Conservation (phyloP, 176 grass and related monocot genomes). For the Dendrocalamus sinicus region DNA sequence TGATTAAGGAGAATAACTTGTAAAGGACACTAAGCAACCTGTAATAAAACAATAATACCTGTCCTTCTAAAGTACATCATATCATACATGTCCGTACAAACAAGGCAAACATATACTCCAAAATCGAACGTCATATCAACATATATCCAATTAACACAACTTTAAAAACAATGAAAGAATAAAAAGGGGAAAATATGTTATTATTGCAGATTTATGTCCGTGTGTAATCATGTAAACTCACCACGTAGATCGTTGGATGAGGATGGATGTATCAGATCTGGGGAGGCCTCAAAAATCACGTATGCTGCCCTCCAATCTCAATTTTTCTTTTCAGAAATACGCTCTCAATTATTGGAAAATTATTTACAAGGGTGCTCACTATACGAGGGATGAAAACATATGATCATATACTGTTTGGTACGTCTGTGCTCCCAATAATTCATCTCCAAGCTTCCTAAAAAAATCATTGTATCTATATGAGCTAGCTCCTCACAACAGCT, state of each 20-base stretch:
- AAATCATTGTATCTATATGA: background rate
- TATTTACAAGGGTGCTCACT: background rate
- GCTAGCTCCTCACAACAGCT: conserved; percentile 21
- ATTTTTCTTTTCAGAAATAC: background rate
- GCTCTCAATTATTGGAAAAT: background rate
- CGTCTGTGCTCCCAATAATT: background rate
- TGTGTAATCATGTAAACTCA: background rate
- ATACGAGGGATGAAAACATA: background rate
- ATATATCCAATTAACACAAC: background rate
- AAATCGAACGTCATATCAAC: background rate
- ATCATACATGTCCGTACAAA: conserved; percentile 34
- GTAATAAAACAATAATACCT: background rate
- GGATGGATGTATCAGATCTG: background rate
- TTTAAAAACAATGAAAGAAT: background rate
- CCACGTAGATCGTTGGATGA: background rate
- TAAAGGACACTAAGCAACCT: conserved; percentile 17
- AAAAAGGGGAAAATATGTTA: background rate
- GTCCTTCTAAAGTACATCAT: conserved; percentile 20
- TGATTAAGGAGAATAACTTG: conserved; percentile 31
- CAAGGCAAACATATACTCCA: conserved; percentile 3
- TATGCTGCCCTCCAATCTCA: background rate
- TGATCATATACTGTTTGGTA: background rate
- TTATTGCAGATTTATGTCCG: background rate
- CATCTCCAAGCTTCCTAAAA: conserved; percentile 2
- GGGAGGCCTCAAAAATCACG: background rate